Conservation (phyloP, 1,284 basidiomycete species). For the Papiliotrema flavescens region DNA sequence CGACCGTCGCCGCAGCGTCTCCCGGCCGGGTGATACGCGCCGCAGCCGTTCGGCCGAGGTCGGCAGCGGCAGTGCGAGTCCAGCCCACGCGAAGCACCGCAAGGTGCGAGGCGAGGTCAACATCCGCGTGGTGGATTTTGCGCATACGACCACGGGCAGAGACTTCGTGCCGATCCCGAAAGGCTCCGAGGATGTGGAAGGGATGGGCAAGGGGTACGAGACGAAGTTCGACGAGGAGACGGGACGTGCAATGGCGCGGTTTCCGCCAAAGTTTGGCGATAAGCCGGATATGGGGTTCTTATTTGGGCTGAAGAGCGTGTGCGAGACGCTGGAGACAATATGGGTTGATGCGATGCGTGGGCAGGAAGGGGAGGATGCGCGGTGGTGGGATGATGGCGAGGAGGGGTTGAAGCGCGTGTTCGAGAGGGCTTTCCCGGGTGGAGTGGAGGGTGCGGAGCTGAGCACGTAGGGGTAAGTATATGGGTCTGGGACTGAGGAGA, state of each 20-base stretch:
- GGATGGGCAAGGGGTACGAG: slow-evolving; percentile 71
- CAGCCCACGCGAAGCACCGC: not conserved
- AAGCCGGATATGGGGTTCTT: slow-evolving; percentile 92
- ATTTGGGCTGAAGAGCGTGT: slow-evolving; percentile 80
- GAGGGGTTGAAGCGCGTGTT: not conserved
- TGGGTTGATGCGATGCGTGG: slow-evolving; percentile 62
- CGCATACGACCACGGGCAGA: slow-evolving; percentile 91
- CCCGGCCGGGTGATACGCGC: not conserved
- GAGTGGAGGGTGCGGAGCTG: not conserved
- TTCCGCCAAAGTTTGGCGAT: slow-evolving; percentile 84
- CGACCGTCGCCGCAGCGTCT: not conserved
- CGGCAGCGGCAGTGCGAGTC: slow-evolving; percentile 17
- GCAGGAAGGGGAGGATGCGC: not conserved
- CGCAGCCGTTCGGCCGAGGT: slow-evolving; percentile 10
- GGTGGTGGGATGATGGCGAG: not conserved
- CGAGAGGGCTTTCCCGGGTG: not conserved
- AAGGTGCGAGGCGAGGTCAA: slow-evolving; percentile 70
- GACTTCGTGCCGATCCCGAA: slow-evolving; percentile 68
- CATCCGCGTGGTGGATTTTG: slow-evolving; percentile 97
- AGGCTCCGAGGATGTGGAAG: slow-evolving; percentile 26
- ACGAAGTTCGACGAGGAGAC: slow-evolving; percentile 72
- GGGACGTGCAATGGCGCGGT: slow-evolving; percentile 76
- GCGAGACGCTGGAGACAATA: slow-evolving; percentile 68
- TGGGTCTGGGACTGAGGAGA: too few relatives aligned
- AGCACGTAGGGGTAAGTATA: not conserved